Evolutionary conservation across 106 monocot genomes (phyloP), one percentile per base, ranked within the genome.

Genomic region (Vanilla planifolia): DNA sequence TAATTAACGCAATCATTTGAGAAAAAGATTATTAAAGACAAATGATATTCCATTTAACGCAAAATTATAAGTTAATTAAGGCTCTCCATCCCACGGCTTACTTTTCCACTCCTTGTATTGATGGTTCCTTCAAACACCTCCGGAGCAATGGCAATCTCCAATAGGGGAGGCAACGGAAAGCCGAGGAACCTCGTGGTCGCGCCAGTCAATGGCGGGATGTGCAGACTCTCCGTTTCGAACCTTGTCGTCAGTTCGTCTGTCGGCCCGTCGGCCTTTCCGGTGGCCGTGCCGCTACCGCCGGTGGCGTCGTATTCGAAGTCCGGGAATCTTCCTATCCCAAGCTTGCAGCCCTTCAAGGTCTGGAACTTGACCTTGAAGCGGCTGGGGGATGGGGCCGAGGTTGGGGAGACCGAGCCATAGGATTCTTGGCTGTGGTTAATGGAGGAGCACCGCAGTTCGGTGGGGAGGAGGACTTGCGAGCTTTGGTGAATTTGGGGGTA

Each of bases 101-200:
- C 96, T 85, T 82, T 74, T 51, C 96, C 91, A 43, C 66, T 84
- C 5, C 27, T 29, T 29, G 24, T 52, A 64, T 77, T 46, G 48
- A 98, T 73, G 33, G 48, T 63, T 23, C 96, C 96, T 27, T 71
- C 33, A 29, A 98, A 67, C 10, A 61, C 23, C 70, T 98, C 81
- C 1, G 91, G 96, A 39, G 69, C 79, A 27, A 98, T 85, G 17
- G 81, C 91, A 37, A 98, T 91, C 79, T 70, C 84, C 8, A 98
- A 71, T 51, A 98, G 79, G 1, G 91, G 91, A 3, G 96, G 96
- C 65, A 98, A 43, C 26, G 96, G 91, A 48, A 91, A 66, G 15
- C 96, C 96, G 6, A 98, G 60, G 72, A 98, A 91, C 69, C 71
- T 87, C 25, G 96, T 98, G 9, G 96, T 96, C 34, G 66, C 65